Percentiles rank a stretch among this genome's conserved stretches.
Evolutionary conservation across 805 yeast genomes (phyloP).

Genomic region (Torulaspora maleeae): DNA sequence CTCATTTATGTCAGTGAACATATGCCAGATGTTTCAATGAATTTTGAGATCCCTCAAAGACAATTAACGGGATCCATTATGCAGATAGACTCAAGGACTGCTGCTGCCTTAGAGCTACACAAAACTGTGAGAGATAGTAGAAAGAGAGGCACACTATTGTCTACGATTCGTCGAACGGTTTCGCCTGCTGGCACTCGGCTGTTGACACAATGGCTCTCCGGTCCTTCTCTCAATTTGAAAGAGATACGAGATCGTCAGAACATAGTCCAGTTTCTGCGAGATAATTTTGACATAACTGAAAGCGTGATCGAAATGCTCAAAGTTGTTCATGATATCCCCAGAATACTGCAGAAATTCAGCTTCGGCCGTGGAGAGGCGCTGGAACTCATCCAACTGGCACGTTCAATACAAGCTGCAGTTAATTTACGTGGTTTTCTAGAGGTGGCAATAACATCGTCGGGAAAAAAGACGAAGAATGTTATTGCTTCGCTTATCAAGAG

Average conservation of each 20-base stretch:
- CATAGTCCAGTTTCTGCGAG: constrained; percentile 43
- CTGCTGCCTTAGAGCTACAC: constrained; percentile 69
- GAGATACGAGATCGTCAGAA: constrained; percentile 56
- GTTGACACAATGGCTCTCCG: constrained; percentile 74
- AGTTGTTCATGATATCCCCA: constrained; percentile 51
- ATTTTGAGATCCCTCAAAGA: constrained; percentile 62
- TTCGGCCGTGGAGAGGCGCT: constrained; percentile 44
- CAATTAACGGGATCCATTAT: constrained; percentile 50
- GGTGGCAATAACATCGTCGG: constrained; percentile 20
- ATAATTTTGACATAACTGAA: constrained; percentile 30
- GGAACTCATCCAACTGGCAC: constrained; percentile 44
- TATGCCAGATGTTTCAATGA: constrained; percentile 61
- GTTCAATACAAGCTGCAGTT: constrained; percentile 37
- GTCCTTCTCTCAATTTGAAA: constrained; percentile 61
- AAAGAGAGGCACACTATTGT: constrained; percentile 63
- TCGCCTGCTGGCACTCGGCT: constrained; percentile 79
- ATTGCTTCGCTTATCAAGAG: constrained; percentile 27
- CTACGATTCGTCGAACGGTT: constrained; percentile 65
- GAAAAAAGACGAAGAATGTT: constrained; percentile 25
- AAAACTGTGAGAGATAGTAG: constrained; percentile 53
- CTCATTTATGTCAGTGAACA: constrained; percentile 68
- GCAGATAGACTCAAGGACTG: constrained; percentile 77
- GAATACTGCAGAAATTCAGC: constrained; percentile 55
- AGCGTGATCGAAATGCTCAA: constrained; percentile 38
- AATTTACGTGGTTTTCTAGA: constrained; percentile 16